Evolutionary conservation across 176 grass and related monocot genomes (phyloP).

Genomic region (Aegilops longissima): DNA sequence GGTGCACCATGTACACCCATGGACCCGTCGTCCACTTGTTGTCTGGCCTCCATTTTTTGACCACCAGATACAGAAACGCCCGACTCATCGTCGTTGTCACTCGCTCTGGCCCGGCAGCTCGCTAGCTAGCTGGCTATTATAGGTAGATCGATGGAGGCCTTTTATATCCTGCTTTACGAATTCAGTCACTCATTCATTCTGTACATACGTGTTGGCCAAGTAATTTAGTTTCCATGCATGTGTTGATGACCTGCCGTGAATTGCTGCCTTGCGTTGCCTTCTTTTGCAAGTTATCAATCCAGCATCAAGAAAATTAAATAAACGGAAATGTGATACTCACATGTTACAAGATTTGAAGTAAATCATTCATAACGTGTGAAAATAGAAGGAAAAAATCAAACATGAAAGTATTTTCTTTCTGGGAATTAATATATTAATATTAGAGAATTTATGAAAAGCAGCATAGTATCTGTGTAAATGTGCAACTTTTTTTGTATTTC

Average conservation of each 20-base stretch:
- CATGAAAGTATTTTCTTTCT: too few relatives aligned
- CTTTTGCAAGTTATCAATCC: too few relatives aligned
- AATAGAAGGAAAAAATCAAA: too few relatives aligned
- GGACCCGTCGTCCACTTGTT: background rate
- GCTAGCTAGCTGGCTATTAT: background rate
- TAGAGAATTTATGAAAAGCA: too few relatives aligned
- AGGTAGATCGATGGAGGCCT: background rate
- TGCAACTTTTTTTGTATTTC: too few relatives aligned
- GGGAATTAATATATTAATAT: too few relatives aligned
- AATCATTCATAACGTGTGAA: too few relatives aligned
- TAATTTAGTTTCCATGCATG: background rate
- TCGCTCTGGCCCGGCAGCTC: background rate
- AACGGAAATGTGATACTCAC: too few relatives aligned
- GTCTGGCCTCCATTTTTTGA: background rate
- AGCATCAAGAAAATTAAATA: too few relatives aligned
- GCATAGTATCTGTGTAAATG: too few relatives aligned
- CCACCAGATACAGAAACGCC: background rate
- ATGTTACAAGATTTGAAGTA: too few relatives aligned
- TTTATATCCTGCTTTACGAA: background rate
- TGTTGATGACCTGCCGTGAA: background rate
- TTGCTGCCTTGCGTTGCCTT: background rate
- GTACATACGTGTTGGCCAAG: background rate
- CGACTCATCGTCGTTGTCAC: background rate
- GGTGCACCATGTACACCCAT: background rate
- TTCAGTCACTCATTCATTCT: background rate